Evolutionary conservation across 148 eudicot genomes (phyloP).

Genomic region (Dianthus caryophyllus): DNA sequence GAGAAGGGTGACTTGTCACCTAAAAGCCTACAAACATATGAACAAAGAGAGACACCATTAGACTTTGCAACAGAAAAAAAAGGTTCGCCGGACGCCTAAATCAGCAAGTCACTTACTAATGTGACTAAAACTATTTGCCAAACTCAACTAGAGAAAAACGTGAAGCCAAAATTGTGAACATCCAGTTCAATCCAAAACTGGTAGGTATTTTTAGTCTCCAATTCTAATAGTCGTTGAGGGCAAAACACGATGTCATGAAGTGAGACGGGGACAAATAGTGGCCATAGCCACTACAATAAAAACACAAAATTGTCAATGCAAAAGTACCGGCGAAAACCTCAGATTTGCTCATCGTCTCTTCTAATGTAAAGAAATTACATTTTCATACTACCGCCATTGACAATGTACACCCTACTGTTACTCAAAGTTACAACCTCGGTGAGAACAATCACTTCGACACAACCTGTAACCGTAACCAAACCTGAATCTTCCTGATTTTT

Average conservation of each 20-base stretch:
- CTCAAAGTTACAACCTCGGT: background rate
- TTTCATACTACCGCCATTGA: too few relatives aligned
- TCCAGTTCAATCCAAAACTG: background rate
- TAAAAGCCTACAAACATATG: constrained; percentile 46
- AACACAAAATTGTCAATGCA: too few relatives aligned
- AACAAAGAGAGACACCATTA: constrained; percentile 8
- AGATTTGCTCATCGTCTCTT: too few relatives aligned
- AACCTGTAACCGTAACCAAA: background rate
- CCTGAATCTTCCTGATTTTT: background rate
- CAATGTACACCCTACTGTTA: background rate
- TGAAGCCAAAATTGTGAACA: background rate
- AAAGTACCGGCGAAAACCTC: too few relatives aligned
- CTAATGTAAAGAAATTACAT: too few relatives aligned
- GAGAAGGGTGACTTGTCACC: constrained; percentile 94
- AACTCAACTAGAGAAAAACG: background rate
- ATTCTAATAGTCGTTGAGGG: background rate
- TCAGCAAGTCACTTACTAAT: background rate
- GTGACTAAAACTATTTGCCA: background rate
- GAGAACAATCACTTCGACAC: background rate
- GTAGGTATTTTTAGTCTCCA: background rate
- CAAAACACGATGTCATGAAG: background rate
- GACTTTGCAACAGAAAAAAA: background rate
- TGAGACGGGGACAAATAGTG: too few relatives aligned
- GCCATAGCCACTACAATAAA: too few relatives aligned
- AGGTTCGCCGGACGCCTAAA: background rate